These are phyloP conservation scores for Acanthamoeba polyphaga DNA, from an alignment of 208 protist species.

Conservation along the genomic window DNA sequence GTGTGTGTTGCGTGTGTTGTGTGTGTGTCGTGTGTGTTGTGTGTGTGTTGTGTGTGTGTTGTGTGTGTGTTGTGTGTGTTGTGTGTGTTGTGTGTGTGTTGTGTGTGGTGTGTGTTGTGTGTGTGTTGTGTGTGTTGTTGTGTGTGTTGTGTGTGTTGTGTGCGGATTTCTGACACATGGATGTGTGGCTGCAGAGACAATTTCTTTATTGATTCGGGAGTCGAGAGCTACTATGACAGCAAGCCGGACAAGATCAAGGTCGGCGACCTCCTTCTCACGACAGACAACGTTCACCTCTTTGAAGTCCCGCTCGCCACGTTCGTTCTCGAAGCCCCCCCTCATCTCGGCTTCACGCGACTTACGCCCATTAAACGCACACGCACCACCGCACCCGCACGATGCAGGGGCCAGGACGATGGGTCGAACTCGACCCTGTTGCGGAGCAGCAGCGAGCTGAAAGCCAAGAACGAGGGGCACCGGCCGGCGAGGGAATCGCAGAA, in stretches of 20 bases:
- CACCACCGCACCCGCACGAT: no score
- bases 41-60: no score
- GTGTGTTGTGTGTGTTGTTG: no score
- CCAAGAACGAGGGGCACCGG: background rate
- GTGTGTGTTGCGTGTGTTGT: no score
- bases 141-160: no score
- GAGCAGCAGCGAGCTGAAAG: constrained; percentile 7
- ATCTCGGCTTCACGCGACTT: background rate
- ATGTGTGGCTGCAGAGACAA: constrained; percentile 38
- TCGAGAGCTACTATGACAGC: constrained; percentile 78
- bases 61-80: no score
- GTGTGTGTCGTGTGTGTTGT: no score
- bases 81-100: no score
- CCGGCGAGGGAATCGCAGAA: constrained; percentile 39
- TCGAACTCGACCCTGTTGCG: background rate
- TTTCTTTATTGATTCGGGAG: constrained; percentile 53
- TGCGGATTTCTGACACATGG: no score
- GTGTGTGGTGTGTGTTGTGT: no score
- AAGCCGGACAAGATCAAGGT: constrained; percentile 74
- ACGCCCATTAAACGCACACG: background rate
- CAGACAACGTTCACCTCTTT: constrained; percentile 19
- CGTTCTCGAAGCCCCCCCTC: background rate
- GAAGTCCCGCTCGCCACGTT: background rate
- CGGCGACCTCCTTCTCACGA: constrained; percentile 69
- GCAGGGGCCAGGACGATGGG: background rate